These are phyloP conservation scores for Emericellopsis atlantica DNA, from an alignment of 2,329 filamentous ascomycete species.

Conservation along the genomic window DNA sequence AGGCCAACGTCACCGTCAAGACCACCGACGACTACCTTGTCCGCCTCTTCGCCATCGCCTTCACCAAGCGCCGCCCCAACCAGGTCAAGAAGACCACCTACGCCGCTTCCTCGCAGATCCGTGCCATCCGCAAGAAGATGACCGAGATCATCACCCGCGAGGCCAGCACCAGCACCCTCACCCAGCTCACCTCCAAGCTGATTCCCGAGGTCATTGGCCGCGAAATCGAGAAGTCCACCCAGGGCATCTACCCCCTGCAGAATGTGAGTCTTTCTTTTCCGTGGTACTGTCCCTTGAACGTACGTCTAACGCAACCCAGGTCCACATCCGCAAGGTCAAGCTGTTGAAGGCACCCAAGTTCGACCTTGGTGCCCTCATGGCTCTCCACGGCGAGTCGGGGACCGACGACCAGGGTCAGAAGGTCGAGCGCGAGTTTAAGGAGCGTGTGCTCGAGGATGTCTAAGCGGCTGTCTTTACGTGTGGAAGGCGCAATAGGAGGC, in stretches of 20 bases:
- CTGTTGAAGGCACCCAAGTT: constrained; percentile 98
- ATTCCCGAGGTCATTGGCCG: constrained; percentile 99
- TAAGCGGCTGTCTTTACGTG: constrained; percentile 39
- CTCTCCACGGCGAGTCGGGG: constrained; percentile 92
- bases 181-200: constrained; percentile 95
- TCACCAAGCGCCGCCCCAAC: constrained; percentile 98
- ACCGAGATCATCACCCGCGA: constrained; percentile 96
- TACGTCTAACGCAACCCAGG: constrained; percentile 37
- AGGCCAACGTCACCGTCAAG: constrained; percentile 99
- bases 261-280: constrained; percentile 57
- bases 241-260: constrained; percentile 99
- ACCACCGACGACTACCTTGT: constrained; percentile 99
- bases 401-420: constrained; percentile 96
- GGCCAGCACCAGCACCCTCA: constrained; percentile 85
- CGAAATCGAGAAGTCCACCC: constrained; percentile 98
- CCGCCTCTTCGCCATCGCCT: constrained; percentile 96
- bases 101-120: constrained; percentile 91
- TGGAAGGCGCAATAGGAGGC: constrained; percentile 3
- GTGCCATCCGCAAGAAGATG: constrained; percentile 99
- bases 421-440: constrained; percentile 99
- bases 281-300: neutral
- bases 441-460: constrained; percentile 86
- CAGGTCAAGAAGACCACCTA: constrained; percentile 99
- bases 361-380: constrained; percentile 90
- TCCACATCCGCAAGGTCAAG: constrained; percentile 99